Base-by-base conservation (phyloP, 805 yeast genomes). In the Lachancea thermotolerans region DNA sequence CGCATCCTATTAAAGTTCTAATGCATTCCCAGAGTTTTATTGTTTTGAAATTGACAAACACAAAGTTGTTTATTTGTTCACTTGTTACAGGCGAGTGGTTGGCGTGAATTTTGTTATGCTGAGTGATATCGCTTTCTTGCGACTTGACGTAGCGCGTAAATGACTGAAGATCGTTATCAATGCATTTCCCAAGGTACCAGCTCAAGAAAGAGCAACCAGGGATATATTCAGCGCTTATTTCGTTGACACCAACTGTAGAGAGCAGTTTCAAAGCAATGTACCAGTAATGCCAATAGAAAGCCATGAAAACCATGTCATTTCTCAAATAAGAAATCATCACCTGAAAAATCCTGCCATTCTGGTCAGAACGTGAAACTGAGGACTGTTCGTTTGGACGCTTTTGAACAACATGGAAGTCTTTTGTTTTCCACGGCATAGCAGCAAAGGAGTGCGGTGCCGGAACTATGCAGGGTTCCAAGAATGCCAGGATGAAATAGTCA, bases 281-380 rank as follows among this genome's bases (percentile, higher is more conserved):
- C 65, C 66, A 62, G 47, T 59, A 62, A 47, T 64, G 63, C 60
- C 61, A 64, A 39, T 59, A 57, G 44, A 64, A 64, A 15, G 61
- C 55, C 35, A 51, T 42, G 32, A 60, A 59, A 9, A 56, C 47
- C 4, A 50, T 39, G 44, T 59, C 60, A 42, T 61, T 58, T 32
- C 55, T 54, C 44, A 64, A 45, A 33, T 64, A 62, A 7, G 67
- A 62, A 10, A 60, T 52, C 14, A 64, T 51, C 16, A 62, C 44
- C 49, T 54, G 45, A 57, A 61, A 39, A 47, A 53, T 44, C 47
- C 53, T 52, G 52, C 31, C 50, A 38, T 43, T 36, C n/a, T 38
- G 42, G 4, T 27, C 35, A 27, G 37, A 5, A 10, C 18, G 14
- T n/a, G 36, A 29, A 15, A 14, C 10, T 7, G 39, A 25, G 4